Conservation (phyloP, 371 early-diverging fungal genomes). For the Mycotypha africana region DNA sequence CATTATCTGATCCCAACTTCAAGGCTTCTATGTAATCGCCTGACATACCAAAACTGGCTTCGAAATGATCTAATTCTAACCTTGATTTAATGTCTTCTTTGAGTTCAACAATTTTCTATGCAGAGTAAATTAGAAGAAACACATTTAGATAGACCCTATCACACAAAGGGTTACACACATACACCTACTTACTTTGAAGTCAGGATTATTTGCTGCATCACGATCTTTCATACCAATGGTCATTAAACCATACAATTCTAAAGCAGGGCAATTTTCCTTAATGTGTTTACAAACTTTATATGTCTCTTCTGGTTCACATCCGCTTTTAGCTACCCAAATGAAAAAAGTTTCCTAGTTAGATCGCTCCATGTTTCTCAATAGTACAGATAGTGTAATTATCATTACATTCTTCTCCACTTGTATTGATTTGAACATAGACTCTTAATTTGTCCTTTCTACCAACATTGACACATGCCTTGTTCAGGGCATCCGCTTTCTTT, state of each 20-base stretch:
- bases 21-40: constrained; percentile 85
- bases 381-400: not conserved
- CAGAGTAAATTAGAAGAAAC: not conserved
- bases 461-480: constrained; percentile 60
- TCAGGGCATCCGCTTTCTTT: constrained; percentile 78
- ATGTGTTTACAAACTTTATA: constrained; percentile 59
- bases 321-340: constrained; percentile 69
- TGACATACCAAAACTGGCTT: constrained; percentile 98
- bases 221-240: constrained; percentile 82
- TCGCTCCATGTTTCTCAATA: not conserved
- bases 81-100: constrained; percentile 2
- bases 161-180: too few species aligned
- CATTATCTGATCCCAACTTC: constrained; percentile 80
- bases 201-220: constrained; percentile 68
- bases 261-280: constrained; percentile 54
- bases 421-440: constrained; percentile 93
- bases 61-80: constrained; percentile 31
- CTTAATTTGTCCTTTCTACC: constrained; percentile 51
- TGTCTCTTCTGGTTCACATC: constrained; percentile 51
- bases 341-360: not conserved
- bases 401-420: constrained; percentile 84
- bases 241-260: constrained; percentile 86
- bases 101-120: constrained; percentile 7
- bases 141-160: not conserved
- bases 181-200: constrained; percentile 60